These are phyloP conservation scores for Cydonia oblonga DNA, from an alignment of 331 rosid species.

Conservation along the genomic window DNA sequence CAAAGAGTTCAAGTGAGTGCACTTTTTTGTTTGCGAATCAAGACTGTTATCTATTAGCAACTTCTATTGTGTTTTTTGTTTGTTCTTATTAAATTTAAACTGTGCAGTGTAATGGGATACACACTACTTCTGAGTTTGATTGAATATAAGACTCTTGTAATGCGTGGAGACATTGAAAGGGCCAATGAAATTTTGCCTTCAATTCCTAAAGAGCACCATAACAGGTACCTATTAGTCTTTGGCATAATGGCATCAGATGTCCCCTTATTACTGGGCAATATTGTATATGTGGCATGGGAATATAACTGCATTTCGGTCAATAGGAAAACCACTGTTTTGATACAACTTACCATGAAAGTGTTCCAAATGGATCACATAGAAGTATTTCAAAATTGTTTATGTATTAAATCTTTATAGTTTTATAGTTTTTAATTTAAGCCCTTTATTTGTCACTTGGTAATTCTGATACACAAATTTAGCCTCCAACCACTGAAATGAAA, in stretches of 20 bases:
- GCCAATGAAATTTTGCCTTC: constrained; percentile 82
- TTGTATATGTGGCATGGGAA: neutral
- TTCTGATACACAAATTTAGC: neutral
- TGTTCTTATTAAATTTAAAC: neutral
- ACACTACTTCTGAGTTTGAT: constrained; percentile 93
- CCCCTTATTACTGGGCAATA: neutral
- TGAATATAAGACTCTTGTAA: constrained; percentile 96
- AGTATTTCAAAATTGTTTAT: too few species aligned
- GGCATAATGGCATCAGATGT: neutral
- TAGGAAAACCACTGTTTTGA: neutral
- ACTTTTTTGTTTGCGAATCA: constrained; percentile 11
- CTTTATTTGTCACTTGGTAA: neutral
- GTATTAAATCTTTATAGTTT: too few species aligned
- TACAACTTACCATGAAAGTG: neutral
- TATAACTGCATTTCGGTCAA: neutral
- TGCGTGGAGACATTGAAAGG: constrained; percentile 96
- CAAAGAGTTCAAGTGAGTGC: constrained; percentile 94
- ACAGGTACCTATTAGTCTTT: constrained; percentile 43
- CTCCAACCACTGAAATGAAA: neutral
- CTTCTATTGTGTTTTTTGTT: neutral
- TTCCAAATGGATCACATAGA: neutral
- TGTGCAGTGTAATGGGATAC: constrained; percentile 74
- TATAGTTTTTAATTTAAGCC: neutral
- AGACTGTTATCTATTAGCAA: neutral
- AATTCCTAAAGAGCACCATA: constrained; percentile 94